phyloP scores from a whole-genome alignment of 306 rosid species.

The Argentina anserina region DNA sequence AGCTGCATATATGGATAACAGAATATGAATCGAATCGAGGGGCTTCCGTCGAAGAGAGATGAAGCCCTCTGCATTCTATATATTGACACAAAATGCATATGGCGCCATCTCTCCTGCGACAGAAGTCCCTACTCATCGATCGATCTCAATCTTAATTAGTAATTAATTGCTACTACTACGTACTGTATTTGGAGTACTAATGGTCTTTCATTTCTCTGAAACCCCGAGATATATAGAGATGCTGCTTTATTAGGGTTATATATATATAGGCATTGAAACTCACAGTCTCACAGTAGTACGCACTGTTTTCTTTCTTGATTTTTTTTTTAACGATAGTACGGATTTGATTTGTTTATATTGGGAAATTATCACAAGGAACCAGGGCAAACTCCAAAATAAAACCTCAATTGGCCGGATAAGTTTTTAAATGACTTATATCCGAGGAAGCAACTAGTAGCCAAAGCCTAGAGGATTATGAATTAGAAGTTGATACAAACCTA shows the following conservation, averaged over 20 bases:
- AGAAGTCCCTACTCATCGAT: conserved; percentile 16
- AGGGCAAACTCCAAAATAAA: not conserved
- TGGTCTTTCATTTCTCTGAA: not conserved
- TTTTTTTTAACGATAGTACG: not conserved
- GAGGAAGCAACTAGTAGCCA: not conserved
- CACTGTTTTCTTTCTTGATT: not conserved
- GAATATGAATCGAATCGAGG: conserved; percentile 24
- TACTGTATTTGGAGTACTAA: not conserved
- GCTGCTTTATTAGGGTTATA: too few relatives aligned
- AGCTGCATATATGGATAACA: not conserved
- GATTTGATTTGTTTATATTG: not conserved
- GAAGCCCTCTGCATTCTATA: conserved; percentile 9
- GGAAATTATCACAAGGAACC: not conserved
- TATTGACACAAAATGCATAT: not conserved
- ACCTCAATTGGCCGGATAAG: not conserved
- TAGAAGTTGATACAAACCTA: not conserved
- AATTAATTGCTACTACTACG: not conserved
- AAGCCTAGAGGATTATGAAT: not conserved
- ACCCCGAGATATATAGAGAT: not conserved
- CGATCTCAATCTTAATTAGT: not conserved
- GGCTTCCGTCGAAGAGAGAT: conserved; percentile 52
- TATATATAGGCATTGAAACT: too few relatives aligned
- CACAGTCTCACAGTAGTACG: too few relatives aligned
- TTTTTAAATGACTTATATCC: too few relatives aligned
- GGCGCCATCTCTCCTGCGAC: conserved; percentile 36